Percentiles rank a stretch among this genome's conserved stretches.
These are phyloP conservation scores for Lactarius psammicola DNA, from an alignment of 768 basidiomycete species.

Conservation along the genomic window DNA sequence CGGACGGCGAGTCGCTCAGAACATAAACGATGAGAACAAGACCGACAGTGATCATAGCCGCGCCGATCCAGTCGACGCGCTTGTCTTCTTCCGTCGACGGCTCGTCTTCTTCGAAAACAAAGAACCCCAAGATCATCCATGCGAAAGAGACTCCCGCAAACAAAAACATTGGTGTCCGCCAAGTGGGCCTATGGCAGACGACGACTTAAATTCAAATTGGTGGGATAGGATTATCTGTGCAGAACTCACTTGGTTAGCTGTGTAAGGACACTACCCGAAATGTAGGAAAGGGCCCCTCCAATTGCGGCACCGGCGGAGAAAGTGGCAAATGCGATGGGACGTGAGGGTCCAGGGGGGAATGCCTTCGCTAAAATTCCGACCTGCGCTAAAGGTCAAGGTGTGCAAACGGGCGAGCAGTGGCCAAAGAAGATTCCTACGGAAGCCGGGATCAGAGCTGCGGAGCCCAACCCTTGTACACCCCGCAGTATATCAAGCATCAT, in stretches of 20 bases:
- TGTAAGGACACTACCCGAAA: constrained; percentile 71
- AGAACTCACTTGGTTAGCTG: constrained; percentile 29
- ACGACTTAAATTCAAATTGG: not conserved
- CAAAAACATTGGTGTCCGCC: constrained; percentile 69
- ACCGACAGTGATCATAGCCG: constrained; percentile 59
- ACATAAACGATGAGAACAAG: constrained; percentile 72
- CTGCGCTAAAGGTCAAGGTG: constrained; percentile 36
- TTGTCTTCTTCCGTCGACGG: constrained; percentile 35
- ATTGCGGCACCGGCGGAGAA: constrained; percentile 85
- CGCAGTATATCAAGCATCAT: constrained; percentile 67
- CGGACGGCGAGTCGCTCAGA: constrained; percentile 63
- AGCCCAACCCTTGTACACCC: constrained; percentile 78
- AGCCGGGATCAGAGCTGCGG: constrained; percentile 72
- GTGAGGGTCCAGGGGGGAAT: constrained; percentile 65
- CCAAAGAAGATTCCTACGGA: constrained; percentile 47
- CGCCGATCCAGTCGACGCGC: constrained; percentile 78
- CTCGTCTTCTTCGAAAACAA: constrained; percentile 62
- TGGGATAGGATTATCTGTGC: not conserved
- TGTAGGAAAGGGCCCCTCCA: constrained; percentile 68
- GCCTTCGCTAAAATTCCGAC: constrained; percentile 79
- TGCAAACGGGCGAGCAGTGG: constrained; percentile 8
- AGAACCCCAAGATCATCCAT: constrained; percentile 50
- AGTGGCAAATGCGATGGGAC: constrained; percentile 77
- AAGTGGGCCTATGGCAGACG: constrained; percentile 39
- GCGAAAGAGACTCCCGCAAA: constrained; percentile 54